phyloP scores from a whole-genome alignment of 768 basidiomycete species.

The Erythrobasidium yunnanense region DNA sequence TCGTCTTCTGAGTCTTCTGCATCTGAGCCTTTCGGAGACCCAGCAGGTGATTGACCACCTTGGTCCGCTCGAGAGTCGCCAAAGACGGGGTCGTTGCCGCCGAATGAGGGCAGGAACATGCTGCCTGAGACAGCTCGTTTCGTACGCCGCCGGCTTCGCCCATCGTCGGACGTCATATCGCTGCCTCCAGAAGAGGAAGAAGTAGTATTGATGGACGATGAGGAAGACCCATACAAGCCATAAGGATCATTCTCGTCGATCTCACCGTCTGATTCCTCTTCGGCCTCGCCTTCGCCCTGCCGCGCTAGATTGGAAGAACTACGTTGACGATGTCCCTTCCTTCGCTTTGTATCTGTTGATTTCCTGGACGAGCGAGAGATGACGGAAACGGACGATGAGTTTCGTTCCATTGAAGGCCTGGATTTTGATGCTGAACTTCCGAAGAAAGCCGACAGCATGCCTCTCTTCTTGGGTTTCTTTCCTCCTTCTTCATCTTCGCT shows the following conservation, averaged over 20 bases:
- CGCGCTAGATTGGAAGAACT: slow-evolving; percentile 17
- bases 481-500: slow-evolving; percentile 22
- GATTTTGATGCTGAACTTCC: background rate
- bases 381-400: background rate
- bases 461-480: background rate
- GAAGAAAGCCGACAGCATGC: slow-evolving; percentile 17
- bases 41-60: slow-evolving; percentile 47
- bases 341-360: slow-evolving; percentile 3
- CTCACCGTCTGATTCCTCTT: background rate
- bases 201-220: slow-evolving; percentile 26
- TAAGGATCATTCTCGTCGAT: slow-evolving; percentile 36
- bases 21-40: slow-evolving; percentile 44
- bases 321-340: background rate
- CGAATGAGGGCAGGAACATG: slow-evolving; percentile 30
- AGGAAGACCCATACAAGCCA: slow-evolving; percentile 34
- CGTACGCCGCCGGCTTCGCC: slow-evolving; percentile 7
- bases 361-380: background rate
- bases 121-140: slow-evolving; percentile 17
- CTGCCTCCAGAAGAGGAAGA: slow-evolving; percentile 11
- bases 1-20: slow-evolving; percentile 36
- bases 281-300: slow-evolving; percentile 19
- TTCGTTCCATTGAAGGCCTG: background rate
- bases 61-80: slow-evolving; percentile 73
- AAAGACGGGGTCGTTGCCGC: slow-evolving; percentile 57
- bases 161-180: slow-evolving; percentile 27